A percentile compares a stretch with the other conserved stretches of the same genome.
phyloP scores from a whole-genome alignment of 164 flowering plant species.

The Chimonanthus salicifolius region DNA sequence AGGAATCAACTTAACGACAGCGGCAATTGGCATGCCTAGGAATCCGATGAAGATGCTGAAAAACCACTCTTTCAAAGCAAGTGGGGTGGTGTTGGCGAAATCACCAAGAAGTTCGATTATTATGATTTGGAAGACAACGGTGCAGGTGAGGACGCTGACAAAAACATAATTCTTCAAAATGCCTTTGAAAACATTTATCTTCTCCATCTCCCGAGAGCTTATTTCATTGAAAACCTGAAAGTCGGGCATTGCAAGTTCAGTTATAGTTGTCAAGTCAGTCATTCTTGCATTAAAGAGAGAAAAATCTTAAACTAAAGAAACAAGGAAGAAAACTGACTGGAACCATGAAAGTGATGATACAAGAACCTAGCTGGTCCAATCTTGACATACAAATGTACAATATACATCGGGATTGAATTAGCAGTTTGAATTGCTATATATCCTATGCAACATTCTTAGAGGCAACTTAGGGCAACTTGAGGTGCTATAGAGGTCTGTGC shows the following conservation, averaged over 20 bases:
- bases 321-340: background rate
- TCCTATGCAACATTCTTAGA: no score
- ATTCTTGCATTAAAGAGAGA: background rate
- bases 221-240: slow-evolving; percentile 86
- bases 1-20: slow-evolving; percentile 68
- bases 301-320: background rate
- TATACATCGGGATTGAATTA: no score
- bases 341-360: background rate
- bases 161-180: slow-evolving; percentile 73
- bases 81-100: slow-evolving; percentile 77
- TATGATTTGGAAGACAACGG: slow-evolving; percentile 66
- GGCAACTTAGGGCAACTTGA: no score
- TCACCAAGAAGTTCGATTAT: slow-evolving; percentile 69
- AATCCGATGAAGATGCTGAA: slow-evolving; percentile 60
- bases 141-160: slow-evolving; percentile 53
- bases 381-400: no score
- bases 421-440: no score
- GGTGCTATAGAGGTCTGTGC: no score
- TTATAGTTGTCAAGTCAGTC: background rate
- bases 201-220: slow-evolving; percentile 90
- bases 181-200: slow-evolving; percentile 71
- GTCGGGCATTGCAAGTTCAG: background rate
- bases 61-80: slow-evolving; percentile 61
- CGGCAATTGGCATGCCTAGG: slow-evolving; percentile 86
- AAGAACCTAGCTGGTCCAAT: no score